phyloP scores from a whole-genome alignment of 2,329 filamentous ascomycete species.

The Cladophialophora exuberans region DNA sequence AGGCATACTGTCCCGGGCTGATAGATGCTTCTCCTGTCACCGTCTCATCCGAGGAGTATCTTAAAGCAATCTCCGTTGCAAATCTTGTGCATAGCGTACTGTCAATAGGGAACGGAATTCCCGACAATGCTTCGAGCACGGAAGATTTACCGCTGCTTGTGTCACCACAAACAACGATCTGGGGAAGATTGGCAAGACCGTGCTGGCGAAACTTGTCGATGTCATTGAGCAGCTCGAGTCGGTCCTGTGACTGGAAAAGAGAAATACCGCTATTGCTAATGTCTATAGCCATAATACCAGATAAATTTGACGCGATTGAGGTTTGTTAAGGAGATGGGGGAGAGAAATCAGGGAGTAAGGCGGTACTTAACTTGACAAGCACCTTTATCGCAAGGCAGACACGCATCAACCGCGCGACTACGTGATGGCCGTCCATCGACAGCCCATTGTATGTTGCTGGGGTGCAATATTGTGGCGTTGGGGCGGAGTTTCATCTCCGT shows the following conservation, averaged over 20 bases:
- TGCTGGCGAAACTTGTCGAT: slow-evolving; percentile 59
- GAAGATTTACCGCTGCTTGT: slow-evolving; percentile 65
- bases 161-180: slow-evolving; percentile 67
- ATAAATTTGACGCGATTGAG: neutral
- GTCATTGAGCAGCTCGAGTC: slow-evolving; percentile 61
- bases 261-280: slow-evolving; percentile 17
- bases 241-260: slow-evolving; percentile 45
- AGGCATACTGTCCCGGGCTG: slow-evolving; percentile 30
- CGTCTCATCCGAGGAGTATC: slow-evolving; percentile 35
- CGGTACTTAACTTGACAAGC: neutral
- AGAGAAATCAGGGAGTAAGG: neutral
- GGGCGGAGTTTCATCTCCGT: slow-evolving; percentile 3
- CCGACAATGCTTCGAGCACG: slow-evolving; percentile 65
- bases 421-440: neutral
- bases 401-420: too few species aligned
- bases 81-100: slow-evolving; percentile 66
- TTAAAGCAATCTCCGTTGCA: slow-evolving; percentile 62
- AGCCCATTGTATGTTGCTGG: neutral
- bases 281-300: slow-evolving; percentile 12
- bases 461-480: neutral
- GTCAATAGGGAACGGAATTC: slow-evolving; percentile 63
- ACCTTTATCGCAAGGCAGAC: neutral
- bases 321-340: neutral
- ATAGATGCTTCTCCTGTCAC: slow-evolving; percentile 33
- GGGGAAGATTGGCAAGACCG: slow-evolving; percentile 55